These are phyloP conservation scores for Fusarium sp. DNA, from an alignment of 2,329 filamentous ascomycete species.

Conservation along the genomic window DNA sequence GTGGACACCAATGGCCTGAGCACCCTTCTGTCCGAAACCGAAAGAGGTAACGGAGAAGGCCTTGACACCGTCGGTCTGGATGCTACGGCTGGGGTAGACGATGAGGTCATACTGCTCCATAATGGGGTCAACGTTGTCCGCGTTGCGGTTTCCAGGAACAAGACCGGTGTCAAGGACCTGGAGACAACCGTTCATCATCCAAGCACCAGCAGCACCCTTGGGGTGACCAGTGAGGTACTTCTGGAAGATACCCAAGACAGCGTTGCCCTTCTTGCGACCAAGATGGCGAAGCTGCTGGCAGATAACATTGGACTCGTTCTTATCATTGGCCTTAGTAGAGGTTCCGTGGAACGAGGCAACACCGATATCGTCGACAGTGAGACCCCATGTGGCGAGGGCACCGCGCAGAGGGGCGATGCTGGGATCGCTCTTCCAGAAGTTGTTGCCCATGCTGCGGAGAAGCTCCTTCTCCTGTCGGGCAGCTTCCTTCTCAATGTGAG, in stretches of 20 bases:
- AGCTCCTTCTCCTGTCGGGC: conserved; percentile 92
- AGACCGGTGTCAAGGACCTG: conserved; percentile 94
- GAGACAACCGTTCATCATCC: conserved; percentile 99
- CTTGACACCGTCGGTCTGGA: conserved; percentile 98
- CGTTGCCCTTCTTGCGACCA: conserved; percentile 95
- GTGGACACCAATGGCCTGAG: conserved; percentile 96
- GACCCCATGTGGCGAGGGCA: conserved; percentile 95
- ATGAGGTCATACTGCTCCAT: conserved; percentile 99
- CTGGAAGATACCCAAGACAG: conserved; percentile 96
- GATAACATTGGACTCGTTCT: conserved; percentile 98
- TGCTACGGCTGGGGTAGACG: conserved; percentile 92
- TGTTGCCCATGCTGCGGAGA: conserved; percentile 92
- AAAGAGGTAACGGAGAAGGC: conserved; percentile 99
- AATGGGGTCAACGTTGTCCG: conserved; percentile 93
- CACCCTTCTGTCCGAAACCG: conserved; percentile 98
- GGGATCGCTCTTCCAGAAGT: conserved; percentile 97
- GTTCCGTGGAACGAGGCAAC: conserved; percentile 99
- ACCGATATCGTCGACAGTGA: conserved; percentile 93
- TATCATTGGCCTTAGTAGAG: conserved; percentile 98
- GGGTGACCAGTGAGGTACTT: conserved; percentile 99
- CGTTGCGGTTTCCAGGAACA: conserved; percentile 96
- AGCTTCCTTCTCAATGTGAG: conserved; percentile 87
- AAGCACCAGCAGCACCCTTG: conserved; percentile 98
- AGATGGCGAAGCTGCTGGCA: conserved; percentile 96
- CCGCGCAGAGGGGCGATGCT: conserved; percentile 95